These are phyloP conservation scores for Liquidambar formosana DNA, from an alignment of 164 flowering plant species.

Conservation along the genomic window DNA sequence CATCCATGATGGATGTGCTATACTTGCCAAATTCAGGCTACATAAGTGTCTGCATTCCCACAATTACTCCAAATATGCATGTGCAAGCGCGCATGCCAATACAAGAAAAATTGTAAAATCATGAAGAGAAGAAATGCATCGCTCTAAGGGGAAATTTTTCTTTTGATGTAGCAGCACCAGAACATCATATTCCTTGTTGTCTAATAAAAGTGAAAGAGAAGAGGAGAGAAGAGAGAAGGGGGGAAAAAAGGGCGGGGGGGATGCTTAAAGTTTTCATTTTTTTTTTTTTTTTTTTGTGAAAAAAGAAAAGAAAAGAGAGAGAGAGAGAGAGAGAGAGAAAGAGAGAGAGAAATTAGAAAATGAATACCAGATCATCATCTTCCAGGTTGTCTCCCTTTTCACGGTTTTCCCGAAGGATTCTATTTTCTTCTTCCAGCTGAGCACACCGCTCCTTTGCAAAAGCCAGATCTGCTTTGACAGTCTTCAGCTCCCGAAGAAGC, in stretches of 20 bases:
- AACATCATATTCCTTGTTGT: not conserved
- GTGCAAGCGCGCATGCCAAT: not conserved
- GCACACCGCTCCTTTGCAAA: conserved; percentile 93
- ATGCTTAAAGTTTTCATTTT: too few species aligned
- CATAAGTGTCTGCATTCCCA: not conserved
- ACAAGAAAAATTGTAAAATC: not conserved
- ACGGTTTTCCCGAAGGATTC: conserved; percentile 65
- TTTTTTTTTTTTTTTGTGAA: too few species aligned
- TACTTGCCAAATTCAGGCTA: too few species aligned
- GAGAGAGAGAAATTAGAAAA: too few species aligned
- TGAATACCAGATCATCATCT: conserved; percentile 85
- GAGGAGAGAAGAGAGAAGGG: too few species aligned
- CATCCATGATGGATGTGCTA: too few species aligned
- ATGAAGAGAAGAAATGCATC: not conserved
- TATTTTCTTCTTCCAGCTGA: conserved; percentile 96
- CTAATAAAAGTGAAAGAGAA: too few species aligned
- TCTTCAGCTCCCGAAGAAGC: conserved; percentile 86
- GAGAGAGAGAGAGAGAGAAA: too few species aligned
- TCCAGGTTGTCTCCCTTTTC: conserved; percentile 74
- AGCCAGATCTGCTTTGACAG: conserved; percentile 90
- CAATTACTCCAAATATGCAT: not conserved
- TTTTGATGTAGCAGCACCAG: too few species aligned
- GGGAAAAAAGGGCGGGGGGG: too few species aligned
- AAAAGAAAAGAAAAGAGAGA: not conserved
- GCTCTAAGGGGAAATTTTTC: too few species aligned